Base-by-base conservation (phyloP, 495 filamentous ascomycete species). In the Aspergillus sparsus region DNA sequence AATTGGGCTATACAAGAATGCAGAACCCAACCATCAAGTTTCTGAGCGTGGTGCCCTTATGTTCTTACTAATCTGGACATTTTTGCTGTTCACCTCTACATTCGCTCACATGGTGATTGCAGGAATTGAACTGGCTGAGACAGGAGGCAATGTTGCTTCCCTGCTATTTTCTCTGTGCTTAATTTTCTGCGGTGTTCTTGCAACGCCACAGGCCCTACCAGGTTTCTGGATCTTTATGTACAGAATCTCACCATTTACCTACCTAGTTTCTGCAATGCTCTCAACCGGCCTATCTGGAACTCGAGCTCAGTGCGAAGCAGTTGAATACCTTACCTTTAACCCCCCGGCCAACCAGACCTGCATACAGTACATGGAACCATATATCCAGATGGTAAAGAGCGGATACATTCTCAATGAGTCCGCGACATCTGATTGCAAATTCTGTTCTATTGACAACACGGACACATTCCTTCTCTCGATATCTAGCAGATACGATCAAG, bases 61-160 rank as follows among this genome's bases (percentile, higher is more conserved):
- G 58, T 77, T 80, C 51, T 69, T 87, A 6, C 71, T 82, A 42
- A 47, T 60, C 49, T 60, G 57, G 57, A 52, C 50, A 27, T 64
- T 80, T 69, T 68, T 82, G 78, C 58, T 88, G 53, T 77, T 74
- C 53, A 68, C 73, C 50, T 64, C 66, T 36, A 77, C 71, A 12
- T 75, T 87, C 68, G 78, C 82, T 0, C 76, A 86, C 65, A 79
- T 86, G 77, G 76, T 75, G 54, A 84, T 87, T 60, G 79, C 82
- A 16, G 82, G 77, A 6, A 71, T 87, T 18, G 77, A 81, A 10
- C 76, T 80, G 46, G 81, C 83, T 13, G 76, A 83, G 61, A 77
- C 80, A 0, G 85, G 78, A 44, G 79, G 80, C 71, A 66, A 67
- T 76, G 56, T 83, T 74, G 79, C 79, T 35, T 77, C 81, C 47